Evolutionary conservation across 805 yeast genomes (phyloP).

Genomic region (Sugiyamaella floridensis): DNA sequence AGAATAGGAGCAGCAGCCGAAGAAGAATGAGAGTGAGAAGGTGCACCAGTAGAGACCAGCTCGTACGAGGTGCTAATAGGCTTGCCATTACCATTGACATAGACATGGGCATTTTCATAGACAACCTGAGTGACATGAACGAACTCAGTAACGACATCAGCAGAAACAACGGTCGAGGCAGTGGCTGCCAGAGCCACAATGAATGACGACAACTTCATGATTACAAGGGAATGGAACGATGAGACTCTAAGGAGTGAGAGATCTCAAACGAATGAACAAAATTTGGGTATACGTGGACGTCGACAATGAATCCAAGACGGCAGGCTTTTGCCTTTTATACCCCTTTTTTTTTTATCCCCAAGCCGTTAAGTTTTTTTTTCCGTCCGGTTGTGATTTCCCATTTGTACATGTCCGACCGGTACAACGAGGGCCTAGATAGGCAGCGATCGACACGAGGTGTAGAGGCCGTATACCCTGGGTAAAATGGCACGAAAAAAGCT

Average conservation of each 20-base stretch:
- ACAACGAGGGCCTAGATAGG: too few relatives aligned
- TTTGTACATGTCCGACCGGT: too few relatives aligned
- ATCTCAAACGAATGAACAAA: background rate
- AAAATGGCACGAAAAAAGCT: too few relatives aligned
- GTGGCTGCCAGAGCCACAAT: constrained; percentile 8
- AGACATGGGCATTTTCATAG: constrained; percentile 22
- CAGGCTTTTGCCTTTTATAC: too few relatives aligned
- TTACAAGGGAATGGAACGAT: background rate
- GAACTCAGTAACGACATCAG: constrained; percentile 15
- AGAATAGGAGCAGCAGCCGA: constrained; percentile 10
- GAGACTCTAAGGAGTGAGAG: background rate
- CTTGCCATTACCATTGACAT: constrained; percentile 23
- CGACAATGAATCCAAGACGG: too few relatives aligned
- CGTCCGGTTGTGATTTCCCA: too few relatives aligned
- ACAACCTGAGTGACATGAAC: constrained; percentile 19
- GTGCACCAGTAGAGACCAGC: constrained; percentile 16
- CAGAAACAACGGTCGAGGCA: constrained; percentile 9
- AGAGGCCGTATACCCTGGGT: too few relatives aligned
- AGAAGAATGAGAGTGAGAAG: constrained; percentile 8
- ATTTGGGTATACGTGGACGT: too few relatives aligned
- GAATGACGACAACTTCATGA: constrained; percentile 16
- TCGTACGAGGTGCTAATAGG: constrained; percentile 19
- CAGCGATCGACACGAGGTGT: too few relatives aligned
- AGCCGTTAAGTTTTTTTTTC: too few relatives aligned
- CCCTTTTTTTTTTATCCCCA: too few relatives aligned